A percentile compares a stretch with the other conserved stretches of the same genome.
Evolutionary conservation across 768 basidiomycete genomes (phyloP).

Genomic region (Pulveroboletus frians): DNA sequence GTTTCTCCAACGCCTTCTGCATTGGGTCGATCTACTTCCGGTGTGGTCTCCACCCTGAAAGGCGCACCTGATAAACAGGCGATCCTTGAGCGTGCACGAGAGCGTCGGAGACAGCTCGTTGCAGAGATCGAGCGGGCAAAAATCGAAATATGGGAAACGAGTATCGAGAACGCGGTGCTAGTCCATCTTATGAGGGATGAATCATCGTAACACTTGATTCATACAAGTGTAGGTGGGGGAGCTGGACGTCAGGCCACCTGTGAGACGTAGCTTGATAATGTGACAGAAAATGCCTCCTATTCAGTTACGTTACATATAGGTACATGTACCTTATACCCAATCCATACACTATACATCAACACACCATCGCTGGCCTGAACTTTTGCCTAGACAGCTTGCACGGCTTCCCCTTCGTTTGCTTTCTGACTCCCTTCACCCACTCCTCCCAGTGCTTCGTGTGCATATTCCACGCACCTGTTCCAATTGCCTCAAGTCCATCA

Average conservation of each 20-base stretch:
- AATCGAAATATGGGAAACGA: conserved; percentile 68
- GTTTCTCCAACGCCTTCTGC: not conserved
- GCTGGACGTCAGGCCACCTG: not conserved
- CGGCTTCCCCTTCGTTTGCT: conserved; percentile 2
- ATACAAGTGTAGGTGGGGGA: not conserved
- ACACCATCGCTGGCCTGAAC: conserved; percentile 10
- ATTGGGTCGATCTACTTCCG: conserved; percentile 1
- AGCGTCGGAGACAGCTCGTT: conserved; percentile 47
- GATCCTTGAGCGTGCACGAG: conserved; percentile 48
- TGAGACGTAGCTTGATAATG: not conserved
- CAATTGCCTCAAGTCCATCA: conserved; percentile 16
- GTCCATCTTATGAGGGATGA: conserved; percentile 40
- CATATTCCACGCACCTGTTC: conserved; percentile 14
- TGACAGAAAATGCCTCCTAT: conserved; percentile 6
- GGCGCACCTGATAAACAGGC: conserved; percentile 33
- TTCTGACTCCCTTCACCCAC: conserved; percentile 8
- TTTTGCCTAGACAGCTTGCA: conserved; percentile 16
- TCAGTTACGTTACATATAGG: conserved; percentile 14
- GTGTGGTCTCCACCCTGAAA: not conserved
- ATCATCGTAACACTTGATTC: not conserved
- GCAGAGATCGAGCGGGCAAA: conserved; percentile 56
- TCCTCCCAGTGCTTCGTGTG: conserved; percentile 19
- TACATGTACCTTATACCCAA: conserved; percentile 15
- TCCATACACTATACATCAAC: conserved; percentile 1
- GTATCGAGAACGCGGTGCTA: conserved; percentile 64